These are phyloP conservation scores for Cenococcum geophilum DNA, from an alignment of 495 filamentous ascomycete species.

Conservation along the genomic window DNA sequence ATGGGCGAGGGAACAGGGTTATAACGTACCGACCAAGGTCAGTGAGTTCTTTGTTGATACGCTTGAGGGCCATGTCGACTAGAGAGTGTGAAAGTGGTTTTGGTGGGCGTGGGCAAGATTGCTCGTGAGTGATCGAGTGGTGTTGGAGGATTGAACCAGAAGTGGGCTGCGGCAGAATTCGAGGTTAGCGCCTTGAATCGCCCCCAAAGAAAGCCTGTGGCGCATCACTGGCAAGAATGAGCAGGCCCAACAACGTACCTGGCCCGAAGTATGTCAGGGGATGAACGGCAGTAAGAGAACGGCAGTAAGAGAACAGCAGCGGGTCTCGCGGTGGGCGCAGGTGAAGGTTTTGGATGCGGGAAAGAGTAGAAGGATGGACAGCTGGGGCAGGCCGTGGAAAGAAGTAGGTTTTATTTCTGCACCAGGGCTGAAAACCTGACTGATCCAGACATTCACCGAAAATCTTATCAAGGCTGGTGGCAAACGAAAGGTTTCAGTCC, in stretches of 20 bases:
- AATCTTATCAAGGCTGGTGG: not conserved
- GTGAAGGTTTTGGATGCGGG: not conserved
- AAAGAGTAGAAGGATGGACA: not conserved
- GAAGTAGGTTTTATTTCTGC: not conserved
- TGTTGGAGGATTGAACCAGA: constrained; percentile 24
- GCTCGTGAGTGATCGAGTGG: constrained; percentile 14
- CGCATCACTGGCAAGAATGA: constrained; percentile 27
- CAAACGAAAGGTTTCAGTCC: not conserved
- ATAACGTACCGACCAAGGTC: constrained; percentile 89
- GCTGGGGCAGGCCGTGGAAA: not conserved
- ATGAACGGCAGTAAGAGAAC: not conserved
- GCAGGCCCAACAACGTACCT: constrained; percentile 19
- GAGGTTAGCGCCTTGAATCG: constrained; percentile 30
- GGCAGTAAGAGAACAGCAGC: not conserved
- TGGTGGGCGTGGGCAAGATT: constrained; percentile 6
- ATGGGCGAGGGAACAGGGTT: not conserved
- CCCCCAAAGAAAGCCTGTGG: constrained; percentile 23
- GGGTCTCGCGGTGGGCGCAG: not conserved
- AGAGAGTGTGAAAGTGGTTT: constrained; percentile 22
- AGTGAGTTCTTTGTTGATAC: constrained; percentile 99
- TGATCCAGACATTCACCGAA: not conserved
- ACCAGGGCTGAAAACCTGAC: not conserved
- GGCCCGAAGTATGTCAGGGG: not conserved
- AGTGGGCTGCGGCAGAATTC: constrained; percentile 24
- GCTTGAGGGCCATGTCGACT: constrained; percentile 86